Base-by-base conservation (phyloP, 495 filamentous ascomycete genomes). In the Penicillium alfredii region DNA sequence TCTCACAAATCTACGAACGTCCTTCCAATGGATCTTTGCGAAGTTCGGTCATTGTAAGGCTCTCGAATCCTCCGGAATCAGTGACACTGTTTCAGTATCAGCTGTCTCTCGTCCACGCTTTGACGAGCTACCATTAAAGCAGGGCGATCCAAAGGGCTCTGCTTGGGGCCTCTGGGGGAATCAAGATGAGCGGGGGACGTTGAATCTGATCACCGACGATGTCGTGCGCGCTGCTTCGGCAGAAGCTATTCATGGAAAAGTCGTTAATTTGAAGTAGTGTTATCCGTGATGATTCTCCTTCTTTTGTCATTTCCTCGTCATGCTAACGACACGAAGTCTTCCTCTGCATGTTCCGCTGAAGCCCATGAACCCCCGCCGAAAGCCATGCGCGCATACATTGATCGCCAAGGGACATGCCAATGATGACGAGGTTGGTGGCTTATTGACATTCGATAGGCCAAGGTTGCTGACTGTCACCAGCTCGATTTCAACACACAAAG, bases 101-200 rank as follows among this genome's bases (percentile, higher is more conserved):
- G 11, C 5, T 25, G 8, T 25, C 3, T 34, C 5, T 8, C 31
- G 11, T 15, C 38, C 47, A 10, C 16, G 19, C 8, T 72, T 72
- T 40, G 58, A 68, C n/a, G 47, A 53, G 33, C 61, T 72, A 1
- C 64, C 70, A 1, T 39, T 71, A 6, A 48, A 60, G n/a, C 32
- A 53, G 24, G 51, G 48, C 12, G 61, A 69, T 28, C 69, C 70
- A 8, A 55, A 53, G 11, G 49, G 39, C 16, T 61, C 68, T 6
- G 71, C 72, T 8, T 74, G 71, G 69, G 63, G 67, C 1, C 45
- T 74, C 1, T 74, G 69, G 47, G 69, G 71, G n/a, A 45, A 45
- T 1, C 38, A 71, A 8, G 71, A 72, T 49, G 59, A 66, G 40
- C 48, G 72, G 1, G 71, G 69, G 7, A 64, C 62, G 8, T 41